Evolutionary conservation across 2,329 filamentous ascomycete genomes (phyloP), one percentile per base, ranked within the genome.

Genomic region (Talaromyces sp.): DNA sequence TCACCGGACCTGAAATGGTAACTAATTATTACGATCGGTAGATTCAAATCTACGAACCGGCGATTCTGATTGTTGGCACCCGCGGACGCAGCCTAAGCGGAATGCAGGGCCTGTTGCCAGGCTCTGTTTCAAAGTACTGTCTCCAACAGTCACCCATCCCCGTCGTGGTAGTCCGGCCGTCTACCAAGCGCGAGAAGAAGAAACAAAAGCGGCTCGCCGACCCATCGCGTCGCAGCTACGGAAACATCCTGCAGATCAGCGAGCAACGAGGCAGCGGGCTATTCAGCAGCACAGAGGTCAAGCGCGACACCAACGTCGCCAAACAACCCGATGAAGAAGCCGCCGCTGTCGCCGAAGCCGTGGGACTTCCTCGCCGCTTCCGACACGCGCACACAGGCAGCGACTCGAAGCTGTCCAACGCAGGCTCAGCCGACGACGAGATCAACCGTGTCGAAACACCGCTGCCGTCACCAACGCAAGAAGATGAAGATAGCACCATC

Each of bases 81-180:
- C 86, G 90, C 68, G 93, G 93, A 53, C 85, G 92, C 59, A 93
- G 89, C 42, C 82, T 96, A 1, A 91, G 91, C 36, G 92, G 92
- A 28, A 88, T 96, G 61, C 92, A 96, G 72, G 91, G 91, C 55
- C 81, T 96, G 32, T 84, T 96, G 49, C 91, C 91, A 55, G 95
- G 92, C 65, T 95, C 90, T 0, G 93, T 96, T 52, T 96, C 91
- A 28, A 96, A 96, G 72, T 97, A 96, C 77, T 96, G 93, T 70
- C 82, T 96, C 13, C 93, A 97, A 72, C 93, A 96, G 73, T 96
- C 91, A 1, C 92, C 93, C 0, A 91, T 97, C 1, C 93, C 93
- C 0, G 93, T 96, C 8, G 93, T 96, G 32, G 93, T 97, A 33
- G 93, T 96, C 10, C 86, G 93, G 4, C 92, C 93, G 39, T 90